phyloP scores from a whole-genome alignment of 2,329 filamentous ascomycete species.

The Ploettnerulaceae sp. region DNA sequence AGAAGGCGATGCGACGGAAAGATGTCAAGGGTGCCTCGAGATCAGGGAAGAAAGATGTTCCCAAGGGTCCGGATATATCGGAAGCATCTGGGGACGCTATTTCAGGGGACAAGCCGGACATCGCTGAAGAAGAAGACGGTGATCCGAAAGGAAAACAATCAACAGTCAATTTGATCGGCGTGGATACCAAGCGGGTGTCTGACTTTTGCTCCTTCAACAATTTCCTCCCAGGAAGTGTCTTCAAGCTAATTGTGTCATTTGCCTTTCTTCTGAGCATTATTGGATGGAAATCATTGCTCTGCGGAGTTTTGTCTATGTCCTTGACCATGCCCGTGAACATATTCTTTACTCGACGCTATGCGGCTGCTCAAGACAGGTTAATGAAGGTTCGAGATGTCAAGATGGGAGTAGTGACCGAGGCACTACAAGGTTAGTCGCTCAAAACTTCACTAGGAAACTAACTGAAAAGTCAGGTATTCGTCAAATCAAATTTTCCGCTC shows the following conservation, averaged over 20 bases:
- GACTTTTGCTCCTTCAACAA: slow-evolving; percentile 65
- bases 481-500: slow-evolving; percentile 79
- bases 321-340: slow-evolving; percentile 65
- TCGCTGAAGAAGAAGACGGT: slow-evolving; percentile 39
- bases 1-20: slow-evolving; percentile 72
- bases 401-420: slow-evolving; percentile 70
- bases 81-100: slow-evolving; percentile 25
- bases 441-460: background rate
- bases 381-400: slow-evolving; percentile 76
- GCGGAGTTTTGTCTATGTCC: slow-evolving; percentile 60
- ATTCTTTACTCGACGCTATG: slow-evolving; percentile 59
- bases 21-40: slow-evolving; percentile 62
- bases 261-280: slow-evolving; percentile 63
- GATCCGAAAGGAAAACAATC: slow-evolving; percentile 61
- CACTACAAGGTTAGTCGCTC: slow-evolving; percentile 54
- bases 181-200: slow-evolving; percentile 65
- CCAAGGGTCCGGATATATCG: slow-evolving; percentile 30
- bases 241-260: slow-evolving; percentile 62
- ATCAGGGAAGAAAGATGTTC: slow-evolving; percentile 37
- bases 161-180: slow-evolving; percentile 73
- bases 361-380: slow-evolving; percentile 59
- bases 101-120: slow-evolving; percentile 31
- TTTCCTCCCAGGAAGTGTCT: slow-evolving; percentile 56
- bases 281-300: slow-evolving; percentile 63
- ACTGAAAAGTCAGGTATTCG: slow-evolving; percentile 46